Evolutionary conservation across 1,284 basidiomycete genomes (phyloP).

Genomic region (Cryptococcus sp.): DNA sequence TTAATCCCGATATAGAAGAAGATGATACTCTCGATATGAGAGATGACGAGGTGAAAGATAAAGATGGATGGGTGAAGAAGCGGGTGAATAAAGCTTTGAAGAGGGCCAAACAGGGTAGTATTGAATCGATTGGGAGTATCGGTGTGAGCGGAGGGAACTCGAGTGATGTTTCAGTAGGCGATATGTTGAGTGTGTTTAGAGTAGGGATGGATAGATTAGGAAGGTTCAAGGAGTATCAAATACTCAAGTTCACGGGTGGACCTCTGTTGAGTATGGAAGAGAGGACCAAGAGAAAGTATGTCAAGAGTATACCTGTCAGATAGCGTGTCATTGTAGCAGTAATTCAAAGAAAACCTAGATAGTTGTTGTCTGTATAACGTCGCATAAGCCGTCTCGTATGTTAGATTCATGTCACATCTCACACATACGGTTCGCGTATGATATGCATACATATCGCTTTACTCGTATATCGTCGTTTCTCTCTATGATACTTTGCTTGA

Average conservation of each 20-base stretch:
- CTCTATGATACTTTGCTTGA: too few relatives aligned
- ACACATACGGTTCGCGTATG: too few relatives aligned
- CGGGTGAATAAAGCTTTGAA: slow-evolving; percentile 7
- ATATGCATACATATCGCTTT: too few relatives aligned
- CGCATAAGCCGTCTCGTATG: too few relatives aligned
- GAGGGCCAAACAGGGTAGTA: not conserved
- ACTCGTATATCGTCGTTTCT: too few relatives aligned
- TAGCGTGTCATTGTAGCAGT: not conserved
- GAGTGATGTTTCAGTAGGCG: slow-evolving; percentile 32
- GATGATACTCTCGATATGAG: not conserved
- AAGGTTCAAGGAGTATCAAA: slow-evolving; percentile 48
- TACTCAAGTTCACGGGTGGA: slow-evolving; percentile 36
- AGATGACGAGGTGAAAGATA: slow-evolving; percentile 34
- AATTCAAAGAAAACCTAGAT: not conserved
- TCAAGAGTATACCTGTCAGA: slow-evolving; percentile 27
- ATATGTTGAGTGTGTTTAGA: slow-evolving; percentile 54
- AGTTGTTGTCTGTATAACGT: too few relatives aligned
- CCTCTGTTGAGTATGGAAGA: slow-evolving; percentile 50
- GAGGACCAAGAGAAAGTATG: slow-evolving; percentile 51
- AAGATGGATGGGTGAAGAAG: slow-evolving; percentile 41
- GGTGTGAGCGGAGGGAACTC: not conserved
- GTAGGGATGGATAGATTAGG: slow-evolving; percentile 51
- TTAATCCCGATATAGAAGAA: slow-evolving; percentile 1
- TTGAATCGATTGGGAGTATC: not conserved
- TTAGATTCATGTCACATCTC: too few relatives aligned